Evolutionary conservation across 2,329 filamentous ascomycete genomes (phyloP).

Genomic region (Didymella keratinophila): DNA sequence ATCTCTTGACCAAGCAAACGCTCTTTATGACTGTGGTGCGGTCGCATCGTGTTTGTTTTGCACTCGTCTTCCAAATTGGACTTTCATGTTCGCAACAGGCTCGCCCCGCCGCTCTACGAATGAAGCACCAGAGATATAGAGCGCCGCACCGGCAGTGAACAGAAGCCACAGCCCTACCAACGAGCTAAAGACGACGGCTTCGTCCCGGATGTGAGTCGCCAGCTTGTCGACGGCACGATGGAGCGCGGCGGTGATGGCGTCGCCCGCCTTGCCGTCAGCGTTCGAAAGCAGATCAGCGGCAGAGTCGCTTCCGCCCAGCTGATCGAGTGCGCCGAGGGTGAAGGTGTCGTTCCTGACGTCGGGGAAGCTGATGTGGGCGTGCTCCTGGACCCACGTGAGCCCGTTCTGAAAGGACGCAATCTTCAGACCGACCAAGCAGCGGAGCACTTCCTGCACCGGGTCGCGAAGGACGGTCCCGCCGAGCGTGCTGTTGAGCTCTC

Average conservation of each 20-base stretch:
- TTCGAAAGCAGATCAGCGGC: slow-evolving; percentile 78
- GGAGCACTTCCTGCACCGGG: slow-evolving; percentile 79
- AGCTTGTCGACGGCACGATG: slow-evolving; percentile 73
- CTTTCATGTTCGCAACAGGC: no score
- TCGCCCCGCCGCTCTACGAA: no score
- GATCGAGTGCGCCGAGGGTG: slow-evolving; percentile 72
- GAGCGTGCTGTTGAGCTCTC: slow-evolving; percentile 78
- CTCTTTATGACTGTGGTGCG: no score
- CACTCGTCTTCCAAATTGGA: no score
- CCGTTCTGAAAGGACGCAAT: slow-evolving; percentile 83
- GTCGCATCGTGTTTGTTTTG: no score
- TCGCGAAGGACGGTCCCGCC: slow-evolving; percentile 81
- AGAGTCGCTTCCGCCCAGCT: slow-evolving; percentile 57
- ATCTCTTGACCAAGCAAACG: no score
- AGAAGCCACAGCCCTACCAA: slow-evolving; percentile 80
- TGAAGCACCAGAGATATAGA: no score
- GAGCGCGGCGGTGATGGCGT: slow-evolving; percentile 83
- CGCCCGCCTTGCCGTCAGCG: slow-evolving; percentile 74
- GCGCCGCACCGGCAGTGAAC: slow-evolving; percentile 70
- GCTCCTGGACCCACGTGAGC: slow-evolving; percentile 88
- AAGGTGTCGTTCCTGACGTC: slow-evolving; percentile 81
- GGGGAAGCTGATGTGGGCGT: slow-evolving; percentile 85
- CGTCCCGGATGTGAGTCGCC: slow-evolving; percentile 71
- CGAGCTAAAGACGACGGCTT: slow-evolving; percentile 79
- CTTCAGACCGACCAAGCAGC: slow-evolving; percentile 89